Base-by-base conservation (phyloP, 306 rosid species). In the Cicer pinnatifidum region DNA sequence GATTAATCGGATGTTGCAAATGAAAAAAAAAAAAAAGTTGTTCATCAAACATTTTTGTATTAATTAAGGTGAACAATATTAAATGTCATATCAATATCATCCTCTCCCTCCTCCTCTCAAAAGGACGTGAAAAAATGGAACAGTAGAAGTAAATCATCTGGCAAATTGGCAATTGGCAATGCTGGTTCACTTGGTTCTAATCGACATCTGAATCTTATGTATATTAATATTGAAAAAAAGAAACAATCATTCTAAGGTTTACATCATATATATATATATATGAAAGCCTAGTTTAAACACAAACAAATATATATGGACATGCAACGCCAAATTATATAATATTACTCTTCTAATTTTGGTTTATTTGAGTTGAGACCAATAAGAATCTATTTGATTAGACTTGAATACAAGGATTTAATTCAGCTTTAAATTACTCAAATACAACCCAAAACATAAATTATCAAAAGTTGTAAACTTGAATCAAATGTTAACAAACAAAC, bases 151-250 rank as follows among this genome's bases (percentile, higher is more conserved):
- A 3, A 3, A 28, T 28, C 35, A 28, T 28, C 35, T 28, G 5
- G 35, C 5, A 28, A 23, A 23, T 23, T 23, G 20, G 41, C 64
- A 65, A 69, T 38, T 48, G 70, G 39, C 70, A 65, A 69, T 69
- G 80, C 35, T 68, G 37, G 65, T 56, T 77, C 43, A 60, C 70
- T 28, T 75, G 39, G 75, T 45, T 78, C 83, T 75, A 52, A 75
- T 75, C 78, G 83, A 79, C 11, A 48, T 56, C 7, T 45, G 33
- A 73, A 6, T 67, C 40, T 67, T 43, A 73, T 51, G 6, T 10
- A 33, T 37, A 58, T 11, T n/a, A 48, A 11, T n/a, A 72, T 63
- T 67, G 6, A 39, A 28, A 62, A 78, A 53, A 15, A 61, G 9
- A 58, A 23, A 57, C 16, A 46, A 13, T 3, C 20, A 64, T 53